Conservation (phyloP, 2,329 filamentous ascomycete species). For the Epichloe typhina region DNA sequence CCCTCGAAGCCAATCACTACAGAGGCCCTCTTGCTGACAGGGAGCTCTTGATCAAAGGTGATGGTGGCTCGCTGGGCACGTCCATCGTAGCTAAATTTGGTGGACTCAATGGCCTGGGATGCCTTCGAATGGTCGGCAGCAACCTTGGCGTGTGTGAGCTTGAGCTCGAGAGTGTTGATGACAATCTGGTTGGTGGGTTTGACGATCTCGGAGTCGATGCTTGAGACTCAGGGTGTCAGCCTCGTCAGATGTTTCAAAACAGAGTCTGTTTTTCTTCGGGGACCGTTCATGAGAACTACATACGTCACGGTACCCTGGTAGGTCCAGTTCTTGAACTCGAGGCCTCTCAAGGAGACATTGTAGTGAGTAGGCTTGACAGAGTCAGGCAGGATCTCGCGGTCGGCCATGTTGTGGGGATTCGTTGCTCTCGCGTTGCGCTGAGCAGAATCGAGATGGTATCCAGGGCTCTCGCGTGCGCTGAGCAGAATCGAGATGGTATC, state of each 20-base stretch:
- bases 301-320: conserved; percentile 70
- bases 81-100: conserved; percentile 64
- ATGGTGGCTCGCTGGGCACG: conserved; percentile 75
- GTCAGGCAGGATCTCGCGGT: conserved; percentile 49
- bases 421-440: conserved; percentile 23
- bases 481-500: conserved; percentile 20
- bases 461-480: conserved; percentile 21
- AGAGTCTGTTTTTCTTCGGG: no score
- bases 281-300: conserved; percentile 10
- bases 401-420: conserved; percentile 32
- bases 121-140: conserved; percentile 43
- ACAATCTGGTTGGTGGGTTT: conserved; percentile 63
- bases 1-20: conserved; percentile 66
- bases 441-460: conserved; percentile 20
- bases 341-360: conserved; percentile 62
- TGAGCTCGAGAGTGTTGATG: conserved; percentile 76
- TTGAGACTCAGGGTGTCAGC: conserved; percentile 17
- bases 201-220: conserved; percentile 62
- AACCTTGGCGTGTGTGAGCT: conserved; percentile 54
- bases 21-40: conserved; percentile 49
- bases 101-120: conserved; percentile 44
- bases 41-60: conserved; percentile 58
- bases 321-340: conserved; percentile 61
- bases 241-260: neutral
- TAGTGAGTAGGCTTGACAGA: conserved; percentile 76